Evolutionary conservation across 2,329 filamentous ascomycete species (phyloP).

Genomic region (Neocucurbitaria cava): DNA sequence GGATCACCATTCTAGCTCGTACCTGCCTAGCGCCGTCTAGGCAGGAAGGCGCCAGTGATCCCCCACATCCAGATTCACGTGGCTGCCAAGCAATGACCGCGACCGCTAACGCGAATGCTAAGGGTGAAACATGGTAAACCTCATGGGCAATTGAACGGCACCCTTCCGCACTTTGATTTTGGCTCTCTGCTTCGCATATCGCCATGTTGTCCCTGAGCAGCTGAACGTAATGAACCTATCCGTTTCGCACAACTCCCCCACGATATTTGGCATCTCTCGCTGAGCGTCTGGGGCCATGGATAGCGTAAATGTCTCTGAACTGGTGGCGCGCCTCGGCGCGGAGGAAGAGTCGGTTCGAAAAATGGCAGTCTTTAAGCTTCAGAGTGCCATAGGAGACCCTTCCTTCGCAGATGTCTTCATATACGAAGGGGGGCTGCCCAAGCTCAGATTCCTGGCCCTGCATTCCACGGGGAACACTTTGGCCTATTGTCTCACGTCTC

Average conservation of each 20-base stretch:
- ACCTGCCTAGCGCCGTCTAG: constrained; percentile 28
- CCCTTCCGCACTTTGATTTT: constrained; percentile 8
- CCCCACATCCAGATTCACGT: constrained; percentile 25
- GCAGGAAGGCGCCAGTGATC: constrained; percentile 1
- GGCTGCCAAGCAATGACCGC: constrained; percentile 26
- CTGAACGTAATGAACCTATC: constrained; percentile 21
- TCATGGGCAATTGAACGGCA: constrained; percentile 5
- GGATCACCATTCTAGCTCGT: constrained; percentile 20
- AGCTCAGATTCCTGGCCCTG: constrained; percentile 83
- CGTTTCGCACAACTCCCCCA: constrained; percentile 16
- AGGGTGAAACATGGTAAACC: constrained; percentile 9
- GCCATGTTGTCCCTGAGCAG: constrained; percentile 9
- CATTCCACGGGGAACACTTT: constrained; percentile 89
- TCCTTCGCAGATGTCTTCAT: constrained; percentile 98
- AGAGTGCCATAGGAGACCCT: constrained; percentile 92
- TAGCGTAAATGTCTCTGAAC: constrained; percentile 62
- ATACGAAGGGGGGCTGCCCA: constrained; percentile 80
- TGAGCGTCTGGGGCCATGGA: constrained; percentile 53
- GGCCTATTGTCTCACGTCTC: constrained; percentile 90
- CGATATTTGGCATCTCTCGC: constrained; percentile 11
- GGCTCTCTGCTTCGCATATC: background rate
- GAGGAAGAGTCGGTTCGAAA: constrained; percentile 90
- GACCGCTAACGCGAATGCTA: constrained; percentile 20
- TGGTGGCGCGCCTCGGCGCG: constrained; percentile 65
- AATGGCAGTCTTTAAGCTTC: constrained; percentile 98